Evolutionary conservation across 108 stramenopile species (phyloP), one percentile per base, ranked within the genome.

Genomic region (Cylindrotheca closterium): DNA sequence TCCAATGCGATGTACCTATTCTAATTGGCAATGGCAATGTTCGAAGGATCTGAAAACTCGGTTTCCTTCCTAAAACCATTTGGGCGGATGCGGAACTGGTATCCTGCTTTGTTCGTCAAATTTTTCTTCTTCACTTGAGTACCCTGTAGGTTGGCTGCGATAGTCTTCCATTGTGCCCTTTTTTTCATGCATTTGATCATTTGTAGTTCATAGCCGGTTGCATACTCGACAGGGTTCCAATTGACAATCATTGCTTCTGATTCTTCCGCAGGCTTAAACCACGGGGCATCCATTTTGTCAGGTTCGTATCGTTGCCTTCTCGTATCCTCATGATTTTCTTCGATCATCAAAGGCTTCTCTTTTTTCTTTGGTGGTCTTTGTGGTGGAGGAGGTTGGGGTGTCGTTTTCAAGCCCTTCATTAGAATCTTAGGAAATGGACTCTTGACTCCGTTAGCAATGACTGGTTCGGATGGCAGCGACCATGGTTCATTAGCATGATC

Each of bases 71-170:
- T 15, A 42, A 42, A 42, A 7, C 37, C 37, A 15, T 42, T 42
- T 15, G 83, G 83, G 21, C 86, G 71, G 0, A 91, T 80, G 18
- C 89, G 84, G 69, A 91, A 91, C 68, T 81, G 82, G 60, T 91
- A 91, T 0, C 89, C 89, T 42, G 22, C 30, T 8, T 51, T 61
- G 25, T 52, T 77, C 10, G 78, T 84, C 51, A 91, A 63, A 58
- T 91, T 91, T 70, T 88, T 87, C 77, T 91, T 91, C 46, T 70
- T 73, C 1, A 84, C 89, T 61, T 86, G 74, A 2, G 81, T 79
- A 24, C 81, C 74, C 4, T 75, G 61, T 18, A 91, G 51, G 31
- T 58, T 71, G 2, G 78, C 25, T 15, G 86, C 86, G 26, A 91
- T 82, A 12, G 89, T 91, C 5, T 65, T 55, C 89, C 89, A 91